Base-by-base conservation (phyloP, 495 filamentous ascomycete genomes). In the Podospora pseudoanserina region DNA sequence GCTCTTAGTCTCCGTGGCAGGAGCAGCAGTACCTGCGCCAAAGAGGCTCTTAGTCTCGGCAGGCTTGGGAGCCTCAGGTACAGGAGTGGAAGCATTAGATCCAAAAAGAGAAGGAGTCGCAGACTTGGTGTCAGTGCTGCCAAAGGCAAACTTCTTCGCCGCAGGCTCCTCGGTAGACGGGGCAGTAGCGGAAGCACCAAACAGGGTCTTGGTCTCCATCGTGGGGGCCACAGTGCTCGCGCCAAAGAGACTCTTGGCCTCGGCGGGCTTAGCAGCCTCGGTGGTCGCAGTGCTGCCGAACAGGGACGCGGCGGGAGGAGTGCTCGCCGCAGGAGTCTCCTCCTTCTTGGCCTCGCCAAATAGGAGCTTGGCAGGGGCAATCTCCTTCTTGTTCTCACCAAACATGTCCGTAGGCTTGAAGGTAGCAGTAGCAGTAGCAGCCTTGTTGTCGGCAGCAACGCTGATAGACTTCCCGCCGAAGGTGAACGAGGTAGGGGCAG, bases 401-500 rank as follows among this genome's bases (percentile, higher is more conserved):
- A 86, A 86, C 30, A 84, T 68, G 11, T 77, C 76, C 28, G 78
- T 75, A 19, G 83, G 78, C 55, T 79, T 78, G 68, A 80, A 79
- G 11, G 76, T 65, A 5, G 74, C 68, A 27, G 75, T 78, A 67
- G 79, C 79, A 7, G 76, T 65, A 5, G 74, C 67, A 27, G 75
- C 26, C 15, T 79, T n/a, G 27, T 78, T 26, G 30, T 75, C 70
- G 20, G 69, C 32, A 60, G 67, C 19, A 4, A 69, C 18, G 19
- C 65, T 55, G 0, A 67, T 65, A 13, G 72, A 44, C 70, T 70
- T 72, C 26, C 62, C 49, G 11, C 66, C 74, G 28, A 77, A 77
- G 3, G 77, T 20, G 5, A 65, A 60, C 28, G 65, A 60, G 18
- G 68, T 34, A n/a, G 74, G 27, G 53, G 70, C 5, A 20, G 68